Conservation (phyloP, 73 alveolate genomes). For the Durusdinium trenchii region DNA sequence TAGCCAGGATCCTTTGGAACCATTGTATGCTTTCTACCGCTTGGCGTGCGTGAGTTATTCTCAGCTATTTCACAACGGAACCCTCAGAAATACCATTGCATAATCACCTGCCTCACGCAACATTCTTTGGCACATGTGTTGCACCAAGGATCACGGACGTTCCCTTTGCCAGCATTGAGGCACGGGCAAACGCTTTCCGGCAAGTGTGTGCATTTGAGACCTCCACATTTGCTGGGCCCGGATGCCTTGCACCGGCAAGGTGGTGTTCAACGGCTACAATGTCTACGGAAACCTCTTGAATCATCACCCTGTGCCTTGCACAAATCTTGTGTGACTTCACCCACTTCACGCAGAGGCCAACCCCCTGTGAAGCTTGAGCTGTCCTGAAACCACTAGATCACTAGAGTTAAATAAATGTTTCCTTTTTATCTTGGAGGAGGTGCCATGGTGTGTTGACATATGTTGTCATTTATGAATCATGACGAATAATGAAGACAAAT, state of each 20-base stretch:
- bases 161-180: constrained; percentile 82
- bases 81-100: too few species aligned
- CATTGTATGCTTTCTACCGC: too few species aligned
- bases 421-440: not conserved
- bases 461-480: not conserved
- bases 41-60: too few species aligned
- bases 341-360: too few species aligned
- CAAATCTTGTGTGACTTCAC: not conserved
- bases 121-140: not conserved
- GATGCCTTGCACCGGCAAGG: constrained; percentile 16
- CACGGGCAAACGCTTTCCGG: not conserved
- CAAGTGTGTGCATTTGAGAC: not conserved
- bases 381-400: not conserved
- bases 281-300: constrained; percentile 76
- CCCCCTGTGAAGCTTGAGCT: not conserved
- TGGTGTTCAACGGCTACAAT: constrained; percentile 83
- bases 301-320: constrained; percentile 61
- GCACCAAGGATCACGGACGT: constrained; percentile 50
- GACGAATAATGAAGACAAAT: not conserved
- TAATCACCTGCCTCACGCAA: not conserved
- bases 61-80: too few species aligned
- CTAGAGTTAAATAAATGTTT: not conserved
- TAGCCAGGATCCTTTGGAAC: too few species aligned
- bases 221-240: not conserved
- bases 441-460: not conserved